Base-by-base conservation (phyloP, 2,329 filamentous ascomycete genomes). In the Simplicillium sp. region DNA sequence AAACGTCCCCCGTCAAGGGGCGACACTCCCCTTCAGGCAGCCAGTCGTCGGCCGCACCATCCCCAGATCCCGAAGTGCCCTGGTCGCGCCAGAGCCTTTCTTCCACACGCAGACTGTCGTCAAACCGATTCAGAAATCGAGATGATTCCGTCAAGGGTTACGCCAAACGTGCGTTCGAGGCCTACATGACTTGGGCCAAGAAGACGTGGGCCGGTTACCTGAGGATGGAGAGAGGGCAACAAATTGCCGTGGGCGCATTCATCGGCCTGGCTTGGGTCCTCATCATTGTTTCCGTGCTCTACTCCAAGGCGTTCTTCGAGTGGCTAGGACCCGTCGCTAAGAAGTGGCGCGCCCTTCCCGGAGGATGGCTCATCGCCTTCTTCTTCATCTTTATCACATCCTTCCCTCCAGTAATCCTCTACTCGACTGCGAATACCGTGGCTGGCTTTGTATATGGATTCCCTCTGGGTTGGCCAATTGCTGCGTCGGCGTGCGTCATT, bases 361-460 rank as follows among this genome's bases (percentile, higher is more conserved):
- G 74, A 39, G 90, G 87, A 34, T 92, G 78, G 70, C 67, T 75
- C 44, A 75, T 96, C 38, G 70, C 92, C 32, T 94, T 87, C 77
- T 58, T 75, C 28, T 66, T 86, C 51, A 82, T 84, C 29, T 87
- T 89, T 58, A 57, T 75, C 33, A 83, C 88, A 13, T 86, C 82
- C 2, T 94, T 95, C 59, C 89, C 89, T 15, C 89, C 89, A 2
- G 62, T 94, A 52, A 82, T 96, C 47, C 89, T 89, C 12, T 95
- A 94, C 68, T 86, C 82, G 46, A 86, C 83, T 2, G 81, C 82
- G 51, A 64, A 69, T 44, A 76, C 70, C 18, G 57, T 76, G 18
- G 64, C 70, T 7, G 69, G 69, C 25, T 70, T 79, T 51, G 68
- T 78, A 12, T 78, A 68, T 54, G 75, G 71, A 3, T 75, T 77